Percentiles rank a stretch among this genome's conserved stretches.
Conservation (phyloP, 2,329 filamentous ascomycete species). For the Grosmannia penicillata region DNA sequence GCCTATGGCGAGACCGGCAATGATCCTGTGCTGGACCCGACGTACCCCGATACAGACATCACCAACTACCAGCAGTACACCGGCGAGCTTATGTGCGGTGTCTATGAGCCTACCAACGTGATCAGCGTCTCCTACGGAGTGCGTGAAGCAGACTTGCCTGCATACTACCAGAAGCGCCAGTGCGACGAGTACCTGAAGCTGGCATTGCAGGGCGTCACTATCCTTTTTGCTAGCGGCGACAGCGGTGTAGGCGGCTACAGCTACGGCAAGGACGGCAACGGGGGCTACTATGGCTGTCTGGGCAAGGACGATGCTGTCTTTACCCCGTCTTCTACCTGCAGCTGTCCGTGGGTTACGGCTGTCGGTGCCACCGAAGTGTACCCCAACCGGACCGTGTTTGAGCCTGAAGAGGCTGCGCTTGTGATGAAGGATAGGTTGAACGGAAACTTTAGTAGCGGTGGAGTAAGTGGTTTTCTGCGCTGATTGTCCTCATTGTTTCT, state of each 20-base stretch:
- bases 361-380: constrained; percentile 33
- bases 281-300: constrained; percentile 6
- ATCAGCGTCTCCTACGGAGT: constrained; percentile 40
- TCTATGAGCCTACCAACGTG: constrained; percentile 34
- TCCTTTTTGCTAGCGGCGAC: constrained; percentile 32
- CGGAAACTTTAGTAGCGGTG: constrained; percentile 2
- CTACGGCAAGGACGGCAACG: constrained; percentile 26
- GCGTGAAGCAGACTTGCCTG: constrained; percentile 34
- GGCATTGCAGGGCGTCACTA: constrained; percentile 28
- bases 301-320: constrained; percentile 10
- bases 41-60: constrained; percentile 28
- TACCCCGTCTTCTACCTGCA: constrained; percentile 5
- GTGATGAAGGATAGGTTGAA: neutral
- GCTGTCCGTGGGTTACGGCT: constrained; percentile 31
- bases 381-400: constrained; percentile 18
- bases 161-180: constrained; percentile 34
- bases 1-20: constrained; percentile 32
- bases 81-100: constrained; percentile 20
- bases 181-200: constrained; percentile 37
- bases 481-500: no score
- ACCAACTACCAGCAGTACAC: constrained; percentile 23
- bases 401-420: constrained; percentile 7
- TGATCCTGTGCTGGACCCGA: constrained; percentile 25
- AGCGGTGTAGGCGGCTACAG: constrained; percentile 25
- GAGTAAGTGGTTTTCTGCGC: neutral